These are phyloP conservation scores for Boletus holoroseus DNA, from an alignment of 1,284 basidiomycete species.

Conservation along the genomic window DNA sequence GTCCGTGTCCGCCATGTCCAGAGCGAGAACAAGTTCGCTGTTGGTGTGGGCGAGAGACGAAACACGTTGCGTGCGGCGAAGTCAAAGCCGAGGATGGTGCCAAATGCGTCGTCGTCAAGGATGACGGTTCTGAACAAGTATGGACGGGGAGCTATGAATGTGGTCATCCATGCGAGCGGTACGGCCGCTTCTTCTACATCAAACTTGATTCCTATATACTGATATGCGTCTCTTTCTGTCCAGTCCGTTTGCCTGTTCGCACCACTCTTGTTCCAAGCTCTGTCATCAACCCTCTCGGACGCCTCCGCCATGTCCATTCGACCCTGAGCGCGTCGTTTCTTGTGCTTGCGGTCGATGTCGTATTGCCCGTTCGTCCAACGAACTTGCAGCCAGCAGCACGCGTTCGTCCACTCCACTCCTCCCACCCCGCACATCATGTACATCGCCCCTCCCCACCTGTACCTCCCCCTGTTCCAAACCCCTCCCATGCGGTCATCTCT, in stretches of 20 bases:
- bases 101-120: constrained; percentile 16
- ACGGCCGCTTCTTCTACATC: constrained; percentile 12
- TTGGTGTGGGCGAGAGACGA: constrained; percentile 71
- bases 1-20: constrained; percentile 61
- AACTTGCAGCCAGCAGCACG: constrained; percentile 23
- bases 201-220: not conserved
- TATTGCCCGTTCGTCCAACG: constrained; percentile 43
- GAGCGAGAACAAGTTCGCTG: constrained; percentile 55
- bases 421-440: constrained; percentile 55
- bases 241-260: constrained; percentile 71
- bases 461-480: constrained; percentile 59
- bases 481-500: constrained; percentile 65
- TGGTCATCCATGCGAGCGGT: constrained; percentile 57
- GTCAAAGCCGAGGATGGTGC: constrained; percentile 31
- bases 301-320: constrained; percentile 64
- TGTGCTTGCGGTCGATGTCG: constrained; percentile 75
- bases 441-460: constrained; percentile 78
- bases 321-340: constrained; percentile 59
- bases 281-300: constrained; percentile 68
- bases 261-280: constrained; percentile 61
- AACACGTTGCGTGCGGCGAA: constrained; percentile 62
- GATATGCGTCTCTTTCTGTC: not conserved
- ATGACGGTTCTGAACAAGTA: constrained; percentile 29
- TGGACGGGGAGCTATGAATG: constrained; percentile 77
- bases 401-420: constrained; percentile 17